Conservation (phyloP, 345 rosid species). For the Conringia planisiliqua region DNA sequence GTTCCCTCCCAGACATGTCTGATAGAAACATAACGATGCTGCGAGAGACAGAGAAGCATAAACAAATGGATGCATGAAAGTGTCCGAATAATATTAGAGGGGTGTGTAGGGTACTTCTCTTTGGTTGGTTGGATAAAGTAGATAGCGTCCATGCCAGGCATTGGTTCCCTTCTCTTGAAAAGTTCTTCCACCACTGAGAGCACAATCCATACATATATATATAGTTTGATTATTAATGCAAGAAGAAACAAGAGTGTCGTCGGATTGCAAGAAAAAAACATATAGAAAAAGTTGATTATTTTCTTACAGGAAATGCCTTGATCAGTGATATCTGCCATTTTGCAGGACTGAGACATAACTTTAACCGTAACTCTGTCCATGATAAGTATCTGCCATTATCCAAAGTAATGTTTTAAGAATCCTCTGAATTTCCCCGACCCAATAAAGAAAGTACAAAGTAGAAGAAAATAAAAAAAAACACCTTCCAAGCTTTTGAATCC, state of each 20-base stretch:
- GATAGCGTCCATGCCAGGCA: constrained; percentile 86
- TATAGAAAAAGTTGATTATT: not conserved
- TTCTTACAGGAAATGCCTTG: constrained; percentile 89
- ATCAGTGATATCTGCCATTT: constrained; percentile 94
- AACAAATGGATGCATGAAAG: not conserved
- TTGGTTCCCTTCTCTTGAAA: constrained; percentile 83
- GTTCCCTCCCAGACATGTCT: constrained; percentile 98
- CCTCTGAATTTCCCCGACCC: too few species aligned
- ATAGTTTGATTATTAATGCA: not conserved
- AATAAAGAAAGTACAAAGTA: too few species aligned
- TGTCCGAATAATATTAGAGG: too few species aligned
- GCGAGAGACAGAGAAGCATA: constrained; percentile 44
- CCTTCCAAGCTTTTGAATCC: constrained; percentile 89
- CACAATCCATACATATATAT: constrained; percentile 1
- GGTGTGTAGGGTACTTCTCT: constrained; percentile 48
- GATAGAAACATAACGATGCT: constrained; percentile 96
- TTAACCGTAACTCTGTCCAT: constrained; percentile 92
- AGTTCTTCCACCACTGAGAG: constrained; percentile 95
- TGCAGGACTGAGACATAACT: constrained; percentile 86
- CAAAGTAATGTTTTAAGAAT: not conserved
- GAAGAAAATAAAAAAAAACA: not conserved
- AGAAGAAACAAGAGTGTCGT: too few species aligned
- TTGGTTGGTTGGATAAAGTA: constrained; percentile 86
- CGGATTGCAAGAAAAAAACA: not conserved
- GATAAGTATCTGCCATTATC: constrained; percentile 57